Base-by-base conservation (phyloP, 2,329 filamentous ascomycete genomes). In the Mariannaea elegans region DNA sequence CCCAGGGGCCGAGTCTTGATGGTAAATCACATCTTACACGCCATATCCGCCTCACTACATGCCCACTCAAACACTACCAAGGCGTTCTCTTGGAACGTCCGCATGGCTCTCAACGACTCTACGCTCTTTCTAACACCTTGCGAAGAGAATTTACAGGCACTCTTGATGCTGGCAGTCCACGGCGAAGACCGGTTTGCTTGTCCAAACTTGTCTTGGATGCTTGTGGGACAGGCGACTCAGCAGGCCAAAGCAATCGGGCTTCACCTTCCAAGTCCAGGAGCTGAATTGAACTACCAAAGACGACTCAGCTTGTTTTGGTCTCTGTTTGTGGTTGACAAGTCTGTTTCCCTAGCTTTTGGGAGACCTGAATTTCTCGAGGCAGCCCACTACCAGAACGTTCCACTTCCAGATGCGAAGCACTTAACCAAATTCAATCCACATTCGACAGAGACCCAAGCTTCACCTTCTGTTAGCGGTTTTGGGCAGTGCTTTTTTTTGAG, bases 171-270 rank as follows among this genome's bases (percentile, higher is more conserved):
- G 1, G 51, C 51, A 1, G 19, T 62, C 0, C 60, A 62, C 16
- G 60, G 60, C 0, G 60, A 62, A 19, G 56, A 62, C 36, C 36
- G 36, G 6, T 60, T 56, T 14, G 18, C 60, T 3, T 61, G 46
- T 2, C 60, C 60, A 5, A 60, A 48, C 16, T 3, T 41, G 3
- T 60, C 56, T 0, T 62, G 56, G 56, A 62, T 62, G 60, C 29
- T 62, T 4, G 42, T 61, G 8, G 51, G 60, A 14, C 60, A 62
- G 18, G 60, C 60, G 2, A 60, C 56, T 16, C 56, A 46, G 3
- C 60, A 60, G 5, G 60, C 46, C 4, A 47, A 62, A 24, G 60
- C 46, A 4, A 14, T 62, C 2, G 34, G 41, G 0, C 24, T 62
- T 3, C 24, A 56, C 3, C 3, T 13, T 4, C 7, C 29, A 1